Conservation (phyloP, 164 flowering plant genomes). For the Tetrastigma voinierianum region DNA sequence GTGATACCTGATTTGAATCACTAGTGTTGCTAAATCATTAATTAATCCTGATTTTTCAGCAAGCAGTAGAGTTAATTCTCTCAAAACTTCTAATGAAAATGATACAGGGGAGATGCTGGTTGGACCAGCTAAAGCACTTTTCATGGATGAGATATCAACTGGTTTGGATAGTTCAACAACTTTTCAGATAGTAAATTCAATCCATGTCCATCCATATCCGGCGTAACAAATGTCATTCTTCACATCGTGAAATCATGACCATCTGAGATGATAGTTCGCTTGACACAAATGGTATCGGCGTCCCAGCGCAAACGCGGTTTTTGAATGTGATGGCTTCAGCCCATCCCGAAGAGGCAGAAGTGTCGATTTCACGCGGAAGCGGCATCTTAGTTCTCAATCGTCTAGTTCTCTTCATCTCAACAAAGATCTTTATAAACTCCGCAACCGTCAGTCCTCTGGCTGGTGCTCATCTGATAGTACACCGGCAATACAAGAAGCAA, state of each 20-base stretch:
- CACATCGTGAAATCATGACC: too few species aligned
- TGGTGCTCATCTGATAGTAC: too few species aligned
- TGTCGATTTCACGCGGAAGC: too few species aligned
- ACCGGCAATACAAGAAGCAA: too few species aligned
- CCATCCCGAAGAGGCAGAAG: too few species aligned
- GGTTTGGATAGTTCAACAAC: conserved; percentile 69
- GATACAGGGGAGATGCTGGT: conserved; percentile 59
- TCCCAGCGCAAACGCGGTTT: too few species aligned
- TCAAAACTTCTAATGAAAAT: not conserved
- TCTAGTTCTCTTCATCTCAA: too few species aligned
- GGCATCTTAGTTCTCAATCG: not conserved
- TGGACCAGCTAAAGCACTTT: conserved; percentile 56
- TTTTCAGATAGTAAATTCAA: conserved; percentile 51
- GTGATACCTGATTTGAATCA: not conserved
- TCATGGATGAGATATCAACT: conserved; percentile 70
- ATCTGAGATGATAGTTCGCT: too few species aligned
- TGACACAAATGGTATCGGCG: too few species aligned
- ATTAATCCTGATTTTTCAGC: not conserved
- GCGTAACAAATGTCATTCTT: too few species aligned
- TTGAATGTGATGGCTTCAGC: too few species aligned
- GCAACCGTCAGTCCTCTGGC: too few species aligned
- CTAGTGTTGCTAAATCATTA: not conserved
- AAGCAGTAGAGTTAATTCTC: not conserved
- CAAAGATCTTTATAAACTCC: not conserved
- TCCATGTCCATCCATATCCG: conserved; percentile 46